phyloP scores from a whole-genome alignment of 2,329 filamentous ascomycete genomes.

The Dactylellina sp. region DNA sequence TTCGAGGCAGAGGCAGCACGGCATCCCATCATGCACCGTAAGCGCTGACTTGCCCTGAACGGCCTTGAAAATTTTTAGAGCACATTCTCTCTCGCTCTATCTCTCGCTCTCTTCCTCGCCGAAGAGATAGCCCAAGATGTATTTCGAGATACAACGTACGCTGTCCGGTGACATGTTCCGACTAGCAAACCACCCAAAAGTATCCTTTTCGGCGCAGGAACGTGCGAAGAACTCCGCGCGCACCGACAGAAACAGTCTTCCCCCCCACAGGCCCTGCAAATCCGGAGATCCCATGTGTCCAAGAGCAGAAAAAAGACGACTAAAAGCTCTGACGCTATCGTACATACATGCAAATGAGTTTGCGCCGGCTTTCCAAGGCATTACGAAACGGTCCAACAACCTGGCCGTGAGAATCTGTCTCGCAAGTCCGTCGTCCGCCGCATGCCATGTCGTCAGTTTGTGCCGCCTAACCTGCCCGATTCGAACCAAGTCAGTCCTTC shows the following conservation, averaged over 20 bases:
- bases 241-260: slow-evolving; percentile 5
- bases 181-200: neutral
- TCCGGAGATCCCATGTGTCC: slow-evolving; percentile 1
- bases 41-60: slow-evolving; percentile 26
- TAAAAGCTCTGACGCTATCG: slow-evolving; percentile 49
- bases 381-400: neutral
- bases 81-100: too few relatives aligned
- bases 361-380: slow-evolving; percentile 42
- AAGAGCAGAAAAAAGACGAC: neutral
- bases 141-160: neutral
- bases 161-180: neutral
- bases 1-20: neutral
- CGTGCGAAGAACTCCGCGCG: slow-evolving; percentile 43
- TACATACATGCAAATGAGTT: slow-evolving; percentile 24
- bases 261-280: too few relatives aligned
- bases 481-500: slow-evolving; percentile 12
- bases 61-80: neutral
- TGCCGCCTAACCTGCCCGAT: slow-evolving; percentile 45
- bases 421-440: neutral
- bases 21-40: slow-evolving; percentile 25
- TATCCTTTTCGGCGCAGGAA: slow-evolving; percentile 37
- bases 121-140: neutral
- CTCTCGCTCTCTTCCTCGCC: neutral
- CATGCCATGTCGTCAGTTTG: slow-evolving; percentile 42
- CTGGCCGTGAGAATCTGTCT: too few relatives aligned